Base-by-base conservation (phyloP, 306 rosid species). In the Betula pendula region DNA sequence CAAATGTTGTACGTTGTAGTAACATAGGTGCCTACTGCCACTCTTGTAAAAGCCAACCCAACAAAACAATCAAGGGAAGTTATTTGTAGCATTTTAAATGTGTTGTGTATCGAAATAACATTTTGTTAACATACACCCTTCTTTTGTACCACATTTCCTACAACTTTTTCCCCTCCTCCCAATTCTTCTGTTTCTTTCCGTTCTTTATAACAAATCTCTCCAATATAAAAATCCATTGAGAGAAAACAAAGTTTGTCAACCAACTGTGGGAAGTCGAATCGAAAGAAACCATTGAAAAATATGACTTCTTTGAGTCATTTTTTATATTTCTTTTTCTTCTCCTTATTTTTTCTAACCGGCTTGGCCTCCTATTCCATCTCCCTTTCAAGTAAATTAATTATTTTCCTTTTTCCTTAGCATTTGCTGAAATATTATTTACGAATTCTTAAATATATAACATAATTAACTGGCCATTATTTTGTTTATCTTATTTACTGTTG, bases 291-390 rank as follows among this genome's bases (percentile, higher is more conserved):
- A 35, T 27, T 20, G 4, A 17, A 12, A 70, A 48, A 58, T 16
- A 92, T 94, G 98, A 87, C 84, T 74, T 89, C 88, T 49, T 80
- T 8, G 74, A 86, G 77, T 80, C 75, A 50, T 68, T 68, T 66
- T 77, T 86, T 83, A 82, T 78, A 75, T 68, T 79, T 81, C 80
- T 81, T 72, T 75, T 4, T 66, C 49, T 19, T 75, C 43, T 80
- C 74, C 71, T 80, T 81, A 74, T 84, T 85, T 76, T 76, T 90
- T 33, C 16, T 88, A 45, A 47, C 80, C 17, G 73, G 83, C 58
- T 80, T 88, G 68, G 85, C 89, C 72, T 71, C 89, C 25, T 76
- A 90, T 72, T 68, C 88, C 72, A 79, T 87, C 52, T 88, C 83
- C 79, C 43, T 92, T 72, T 88, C 96, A 0, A 38, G 99, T 92